phyloP scores from a whole-genome alignment of 2,329 filamentous ascomycete genomes.

The Botrytis aclada region DNA sequence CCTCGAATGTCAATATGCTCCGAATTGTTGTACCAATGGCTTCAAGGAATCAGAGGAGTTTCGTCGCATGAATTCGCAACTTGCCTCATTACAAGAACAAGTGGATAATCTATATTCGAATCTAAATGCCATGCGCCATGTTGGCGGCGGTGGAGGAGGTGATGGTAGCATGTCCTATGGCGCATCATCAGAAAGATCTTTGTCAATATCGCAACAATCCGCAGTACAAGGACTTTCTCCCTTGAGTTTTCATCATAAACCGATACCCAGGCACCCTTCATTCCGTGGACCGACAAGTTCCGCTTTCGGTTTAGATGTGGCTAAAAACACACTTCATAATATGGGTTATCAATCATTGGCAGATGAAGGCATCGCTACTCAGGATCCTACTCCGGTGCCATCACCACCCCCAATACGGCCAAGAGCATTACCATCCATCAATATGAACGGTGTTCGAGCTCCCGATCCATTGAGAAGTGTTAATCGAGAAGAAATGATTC shows the following conservation, averaged over 20 bases:
- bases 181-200: constrained; percentile 30
- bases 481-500: constrained; percentile 73
- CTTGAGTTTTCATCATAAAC: constrained; percentile 24
- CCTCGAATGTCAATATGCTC: constrained; percentile 62
- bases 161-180: constrained; percentile 12
- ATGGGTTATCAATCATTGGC: constrained; percentile 78
- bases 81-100: constrained; percentile 76
- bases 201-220: constrained; percentile 32
- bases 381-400: constrained; percentile 48
- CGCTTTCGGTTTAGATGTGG: constrained; percentile 80
- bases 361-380: constrained; percentile 57
- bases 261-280: constrained; percentile 45
- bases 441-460: constrained; percentile 43
- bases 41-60: constrained; percentile 95
- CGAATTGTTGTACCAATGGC: constrained; percentile 67
- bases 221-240: constrained; percentile 28
- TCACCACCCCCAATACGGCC: constrained; percentile 32
- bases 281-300: constrained; percentile 86
- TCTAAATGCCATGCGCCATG: constrained; percentile 50
- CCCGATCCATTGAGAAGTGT: constrained; percentile 81
- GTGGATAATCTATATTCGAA: constrained; percentile 73
- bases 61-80: constrained; percentile 72
- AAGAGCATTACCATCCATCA: constrained; percentile 20
- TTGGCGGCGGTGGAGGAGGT: constrained; percentile 21
- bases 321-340: constrained; percentile 79